phyloP scores from a whole-genome alignment of 2,329 filamentous ascomycete genomes.

The Neophaeococcomyces mojaviensis region DNA sequence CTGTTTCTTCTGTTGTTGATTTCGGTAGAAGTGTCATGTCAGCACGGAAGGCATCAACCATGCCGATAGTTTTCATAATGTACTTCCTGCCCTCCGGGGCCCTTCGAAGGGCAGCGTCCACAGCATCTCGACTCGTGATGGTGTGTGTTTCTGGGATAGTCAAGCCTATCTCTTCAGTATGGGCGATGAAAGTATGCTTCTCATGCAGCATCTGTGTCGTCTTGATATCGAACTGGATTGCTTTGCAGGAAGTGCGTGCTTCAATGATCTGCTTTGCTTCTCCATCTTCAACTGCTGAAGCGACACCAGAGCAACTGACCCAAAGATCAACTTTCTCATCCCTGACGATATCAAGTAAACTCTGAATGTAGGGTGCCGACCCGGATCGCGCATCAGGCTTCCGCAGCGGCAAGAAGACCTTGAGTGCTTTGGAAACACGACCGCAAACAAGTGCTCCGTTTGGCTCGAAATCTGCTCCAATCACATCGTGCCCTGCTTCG shows the following conservation, averaged over 20 bases:
- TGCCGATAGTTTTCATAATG: constrained; percentile 59
- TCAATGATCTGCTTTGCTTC: constrained; percentile 56
- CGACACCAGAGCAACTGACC: constrained; percentile 66
- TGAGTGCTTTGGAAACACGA: constrained; percentile 51
- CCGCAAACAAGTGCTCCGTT: constrained; percentile 44
- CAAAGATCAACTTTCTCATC: constrained; percentile 60
- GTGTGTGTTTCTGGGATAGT: constrained; percentile 46
- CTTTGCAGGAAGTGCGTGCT: constrained; percentile 49
- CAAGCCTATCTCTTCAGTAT: constrained; percentile 48
- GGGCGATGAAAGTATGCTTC: constrained; percentile 58
- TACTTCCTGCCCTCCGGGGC: constrained; percentile 41
- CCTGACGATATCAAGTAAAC: constrained; percentile 52
- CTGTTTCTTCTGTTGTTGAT: constrained; percentile 45
- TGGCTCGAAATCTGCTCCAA: constrained; percentile 60
- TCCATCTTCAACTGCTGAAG: constrained; percentile 59
- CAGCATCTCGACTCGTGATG: constrained; percentile 47
- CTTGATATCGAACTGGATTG: constrained; percentile 54
- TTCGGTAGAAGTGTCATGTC: constrained; percentile 61
- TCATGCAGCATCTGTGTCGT: constrained; percentile 54
- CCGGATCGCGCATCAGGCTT: constrained; percentile 29
- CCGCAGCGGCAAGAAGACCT: constrained; percentile 46
- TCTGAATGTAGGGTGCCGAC: constrained; percentile 46
- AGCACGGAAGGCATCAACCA: constrained; percentile 53
- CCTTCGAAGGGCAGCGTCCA: constrained; percentile 45
- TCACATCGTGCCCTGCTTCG: constrained; percentile 57